Evolutionary conservation across 1,139 yeast species (phyloP), one percentile per base, ranked within the genome.

Genomic region (Yamadazyma songkhlaensis): DNA sequence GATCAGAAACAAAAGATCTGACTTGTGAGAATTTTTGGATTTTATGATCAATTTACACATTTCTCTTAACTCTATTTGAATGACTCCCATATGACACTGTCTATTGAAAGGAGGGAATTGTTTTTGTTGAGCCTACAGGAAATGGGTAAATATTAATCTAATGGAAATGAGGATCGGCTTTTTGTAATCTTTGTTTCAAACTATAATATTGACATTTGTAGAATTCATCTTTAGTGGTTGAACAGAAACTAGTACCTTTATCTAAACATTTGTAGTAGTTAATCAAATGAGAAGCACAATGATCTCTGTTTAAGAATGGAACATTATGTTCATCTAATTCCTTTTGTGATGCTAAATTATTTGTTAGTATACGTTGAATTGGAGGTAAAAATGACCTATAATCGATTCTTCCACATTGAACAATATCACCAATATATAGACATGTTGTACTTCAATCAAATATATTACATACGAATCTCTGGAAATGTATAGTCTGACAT

Each of bases 151-250:
- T n/a, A n/a, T n/a, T 17, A 6, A 17, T 25, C 8, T 13, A 27
- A n/a, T 14, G 31, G 23, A 17, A 31, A 31, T 31, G 34, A 31
- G 28, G 28, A 14, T 24, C 34, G 3, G 28, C 15, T 24, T 31
- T 13, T 12, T 27, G 25, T 37, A 71, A 71, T 58, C 77, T 66
- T 43, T 67, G 65, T 51, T 69, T 68, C 53, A 71, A 69, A 31
- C 67, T 61, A 36, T 60, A 50, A 51, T 71, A 71, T 50, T 69
- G 75, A 49, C 77, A 71, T 52, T 71, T 67, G 60, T 69, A 71
- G 49, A 70, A 70, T 45, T 62, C 70, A 44, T 70, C 76, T 55
- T 71, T 71, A 42, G 74, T 57, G 32, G 51, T 53, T 34, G 54
- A 49, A 44, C 77, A 71, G 51, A 63, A 71, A 2, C 73, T 64